phyloP scores from a whole-genome alignment of 345 rosid species.

The Physaria fendleri region DNA sequence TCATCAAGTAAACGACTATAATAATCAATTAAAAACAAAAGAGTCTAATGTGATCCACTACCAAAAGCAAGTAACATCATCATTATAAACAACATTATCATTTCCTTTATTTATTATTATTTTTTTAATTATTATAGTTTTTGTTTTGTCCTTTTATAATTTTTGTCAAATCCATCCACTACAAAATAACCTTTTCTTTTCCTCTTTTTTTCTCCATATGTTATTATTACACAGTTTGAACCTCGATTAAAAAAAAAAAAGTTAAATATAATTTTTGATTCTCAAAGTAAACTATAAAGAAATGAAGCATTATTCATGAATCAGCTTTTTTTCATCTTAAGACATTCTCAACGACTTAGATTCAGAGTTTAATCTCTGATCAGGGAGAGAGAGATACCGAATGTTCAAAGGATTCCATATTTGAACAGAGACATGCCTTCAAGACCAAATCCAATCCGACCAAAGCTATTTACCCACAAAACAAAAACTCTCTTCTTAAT shows the following conservation, averaged over 20 bases:
- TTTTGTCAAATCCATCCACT: conserved; percentile 30
- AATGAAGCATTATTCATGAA: conserved; percentile 8
- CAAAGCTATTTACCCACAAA: conserved; percentile 35
- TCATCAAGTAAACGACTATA: conserved; percentile 1
- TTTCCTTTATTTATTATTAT: conserved; percentile 8
- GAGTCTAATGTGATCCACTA: conserved; percentile 31
- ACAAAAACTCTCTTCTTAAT: conserved; percentile 57
- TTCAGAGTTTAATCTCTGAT: neutral
- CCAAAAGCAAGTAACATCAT: conserved; percentile 31
- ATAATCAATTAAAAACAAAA: neutral
- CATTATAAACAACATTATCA: conserved; percentile 33
- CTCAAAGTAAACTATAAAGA: conserved; percentile 11
- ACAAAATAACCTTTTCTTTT: conserved; percentile 7
- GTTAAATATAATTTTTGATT: neutral
- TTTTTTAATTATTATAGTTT: conserved; percentile 1
- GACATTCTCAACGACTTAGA: conserved; percentile 28
- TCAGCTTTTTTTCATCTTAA: conserved; percentile 6
- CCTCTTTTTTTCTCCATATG: neutral
- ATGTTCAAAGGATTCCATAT: conserved; percentile 27
- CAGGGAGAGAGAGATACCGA: conserved; percentile 3
- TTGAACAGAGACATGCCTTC: conserved; percentile 58
- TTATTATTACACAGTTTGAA: conserved; percentile 21
- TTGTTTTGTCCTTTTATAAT: conserved; percentile 6
- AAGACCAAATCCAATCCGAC: conserved; percentile 41
- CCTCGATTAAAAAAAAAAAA: neutral